Evolutionary conservation across 2,329 filamentous ascomycete species (phyloP).

Genomic region (Pyrenochaeta sp.): DNA sequence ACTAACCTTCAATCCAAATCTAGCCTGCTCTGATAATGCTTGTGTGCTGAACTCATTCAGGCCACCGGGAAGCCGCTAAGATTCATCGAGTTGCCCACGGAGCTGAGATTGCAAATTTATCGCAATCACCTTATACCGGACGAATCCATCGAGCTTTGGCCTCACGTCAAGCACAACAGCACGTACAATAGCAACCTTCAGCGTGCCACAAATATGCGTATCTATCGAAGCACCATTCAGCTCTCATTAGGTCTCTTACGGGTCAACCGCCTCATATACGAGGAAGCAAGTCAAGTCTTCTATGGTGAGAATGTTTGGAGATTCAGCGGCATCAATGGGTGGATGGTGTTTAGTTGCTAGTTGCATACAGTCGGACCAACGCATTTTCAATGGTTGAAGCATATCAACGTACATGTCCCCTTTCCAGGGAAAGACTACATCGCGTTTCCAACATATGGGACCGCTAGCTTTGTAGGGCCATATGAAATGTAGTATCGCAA

Average conservation of each 20-base stretch:
- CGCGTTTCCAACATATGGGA: not conserved
- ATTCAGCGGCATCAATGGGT: conserved; percentile 19
- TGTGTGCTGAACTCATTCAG: not conserved
- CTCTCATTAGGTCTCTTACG: conserved; percentile 4
- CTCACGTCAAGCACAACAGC: conserved; percentile 11
- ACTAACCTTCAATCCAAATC: no score
- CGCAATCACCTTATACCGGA: not conserved
- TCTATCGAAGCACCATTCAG: not conserved
- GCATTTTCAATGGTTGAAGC: not conserved
- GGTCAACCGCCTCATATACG: conserved; percentile 3
- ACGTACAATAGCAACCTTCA: not conserved
- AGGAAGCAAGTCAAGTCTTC: conserved; percentile 14
- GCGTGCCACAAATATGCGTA: not conserved
- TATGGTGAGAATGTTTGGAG: conserved; percentile 19
- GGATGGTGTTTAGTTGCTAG: conserved; percentile 9
- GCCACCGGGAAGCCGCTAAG: conserved; percentile 5
- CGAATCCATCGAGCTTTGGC: conserved; percentile 16
- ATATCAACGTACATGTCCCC: conserved; percentile 1
- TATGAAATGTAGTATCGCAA: not conserved
- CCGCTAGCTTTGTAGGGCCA: no score
- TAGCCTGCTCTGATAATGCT: no score
- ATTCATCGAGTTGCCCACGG: conserved; percentile 5
- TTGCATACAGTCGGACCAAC: not conserved
- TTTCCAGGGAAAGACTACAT: conserved; percentile 4
- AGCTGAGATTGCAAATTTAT: conserved; percentile 17